Evolutionary conservation across 805 yeast genomes (phyloP).

Genomic region (Candida rishiriensis): DNA sequence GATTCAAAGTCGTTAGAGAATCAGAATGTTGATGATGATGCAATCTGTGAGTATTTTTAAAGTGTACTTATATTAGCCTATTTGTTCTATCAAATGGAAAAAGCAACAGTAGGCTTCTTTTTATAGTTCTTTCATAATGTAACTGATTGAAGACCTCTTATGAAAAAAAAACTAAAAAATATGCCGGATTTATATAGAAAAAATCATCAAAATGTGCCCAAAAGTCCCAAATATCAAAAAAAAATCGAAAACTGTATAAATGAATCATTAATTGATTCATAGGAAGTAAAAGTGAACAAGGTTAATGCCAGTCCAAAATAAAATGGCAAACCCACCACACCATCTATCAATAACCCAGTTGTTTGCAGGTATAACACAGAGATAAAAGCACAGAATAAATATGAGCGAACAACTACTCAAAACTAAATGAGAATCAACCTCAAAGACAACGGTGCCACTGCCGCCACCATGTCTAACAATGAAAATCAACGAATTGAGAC

Average conservation of each 20-base stretch:
- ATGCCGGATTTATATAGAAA: too few relatives aligned
- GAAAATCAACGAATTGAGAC: slow-evolving; percentile 39
- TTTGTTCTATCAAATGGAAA: not conserved
- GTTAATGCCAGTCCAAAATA: slow-evolving; percentile 29
- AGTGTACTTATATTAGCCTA: not conserved
- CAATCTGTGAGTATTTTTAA: slow-evolving; percentile 11
- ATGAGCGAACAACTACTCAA: slow-evolving; percentile 38
- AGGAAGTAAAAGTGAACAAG: slow-evolving; percentile 9
- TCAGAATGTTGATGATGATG: not conserved
- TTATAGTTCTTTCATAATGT: too few relatives aligned
- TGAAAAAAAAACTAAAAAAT: too few relatives aligned
- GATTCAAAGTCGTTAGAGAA: not conserved
- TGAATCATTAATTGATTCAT: not conserved
- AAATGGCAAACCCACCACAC: slow-evolving; percentile 34
- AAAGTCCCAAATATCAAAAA: slow-evolving; percentile 1
- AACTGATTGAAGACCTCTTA: too few relatives aligned
- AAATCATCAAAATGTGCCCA: not conserved
- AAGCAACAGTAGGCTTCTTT: too few relatives aligned
- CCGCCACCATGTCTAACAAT: slow-evolving; percentile 5
- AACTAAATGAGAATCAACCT: slow-evolving; percentile 34
- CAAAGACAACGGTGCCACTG: slow-evolving; percentile 28
- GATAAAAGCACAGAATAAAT: slow-evolving; percentile 34
- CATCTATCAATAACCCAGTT: slow-evolving; percentile 40
- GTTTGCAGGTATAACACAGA: slow-evolving; percentile 39
- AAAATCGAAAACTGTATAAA: not conserved